A percentile compares a stretch with the other conserved stretches of the same genome.
Conservation (phyloP, 352 stramenopile species). For the Globisporangium megalacanthum region DNA sequence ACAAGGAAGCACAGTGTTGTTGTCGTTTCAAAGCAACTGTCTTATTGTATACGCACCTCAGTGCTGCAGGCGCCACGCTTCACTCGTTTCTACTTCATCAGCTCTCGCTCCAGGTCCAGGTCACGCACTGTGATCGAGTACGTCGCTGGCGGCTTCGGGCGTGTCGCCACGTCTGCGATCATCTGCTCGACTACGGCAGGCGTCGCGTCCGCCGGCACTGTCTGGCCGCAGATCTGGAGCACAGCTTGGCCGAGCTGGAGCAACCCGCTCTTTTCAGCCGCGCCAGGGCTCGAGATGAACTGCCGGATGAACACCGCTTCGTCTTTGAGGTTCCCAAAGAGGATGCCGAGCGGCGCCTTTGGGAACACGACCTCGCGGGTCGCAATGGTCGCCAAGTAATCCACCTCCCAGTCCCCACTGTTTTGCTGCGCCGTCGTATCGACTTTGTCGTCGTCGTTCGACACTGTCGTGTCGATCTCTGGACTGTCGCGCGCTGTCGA, state of each 20-base stretch:
- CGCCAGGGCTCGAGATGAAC: slow-evolving; percentile 73
- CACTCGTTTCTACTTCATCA: slow-evolving; percentile 43
- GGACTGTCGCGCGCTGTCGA: not conserved
- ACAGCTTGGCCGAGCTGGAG: slow-evolving; percentile 59
- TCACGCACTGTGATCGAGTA: slow-evolving; percentile 74
- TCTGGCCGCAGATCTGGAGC: slow-evolving; percentile 71
- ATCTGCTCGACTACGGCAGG: slow-evolving; percentile 58
- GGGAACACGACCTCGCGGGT: slow-evolving; percentile 60
- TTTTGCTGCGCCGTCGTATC: slow-evolving; percentile 1
- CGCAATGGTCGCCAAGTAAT: slow-evolving; percentile 16
- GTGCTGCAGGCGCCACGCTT: too few relatives aligned
- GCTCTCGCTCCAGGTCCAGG: slow-evolving; percentile 70
- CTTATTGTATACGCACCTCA: too few relatives aligned
- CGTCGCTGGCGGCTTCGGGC: slow-evolving; percentile 8
- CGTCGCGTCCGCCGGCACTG: slow-evolving; percentile 48
- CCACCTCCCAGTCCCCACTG: slow-evolving; percentile 4
- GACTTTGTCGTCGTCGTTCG: slow-evolving; percentile 12
- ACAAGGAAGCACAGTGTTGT: too few relatives aligned
- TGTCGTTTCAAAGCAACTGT: too few relatives aligned
- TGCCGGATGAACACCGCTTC: slow-evolving; percentile 70
- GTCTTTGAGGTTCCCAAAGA: slow-evolving; percentile 82
- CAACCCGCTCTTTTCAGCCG: slow-evolving; percentile 62
- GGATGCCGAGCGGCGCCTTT: slow-evolving; percentile 60
- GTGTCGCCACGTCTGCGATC: slow-evolving; percentile 38
- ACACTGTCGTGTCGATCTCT: not conserved